phyloP scores from a whole-genome alignment of 306 rosid genomes.

The Ormosia semicastrata region DNA sequence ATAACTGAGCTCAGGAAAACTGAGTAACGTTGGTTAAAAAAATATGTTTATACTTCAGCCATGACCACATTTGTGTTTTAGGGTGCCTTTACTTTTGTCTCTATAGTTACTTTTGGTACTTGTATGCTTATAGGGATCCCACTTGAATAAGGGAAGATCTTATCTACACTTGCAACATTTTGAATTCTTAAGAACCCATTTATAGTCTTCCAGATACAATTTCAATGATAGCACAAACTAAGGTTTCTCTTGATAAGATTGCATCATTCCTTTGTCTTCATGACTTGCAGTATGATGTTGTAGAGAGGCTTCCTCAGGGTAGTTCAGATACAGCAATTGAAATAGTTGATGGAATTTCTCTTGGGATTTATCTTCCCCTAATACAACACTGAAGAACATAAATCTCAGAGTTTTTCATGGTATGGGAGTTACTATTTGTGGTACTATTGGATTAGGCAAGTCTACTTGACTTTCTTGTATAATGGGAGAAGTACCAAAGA shows the following conservation, averaged over 20 bases:
- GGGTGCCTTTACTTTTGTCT: constrained; percentile 51
- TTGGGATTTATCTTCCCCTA: constrained; percentile 45
- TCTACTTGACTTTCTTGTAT: constrained; percentile 81
- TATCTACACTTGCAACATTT: constrained; percentile 60
- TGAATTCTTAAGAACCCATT: constrained; percentile 48
- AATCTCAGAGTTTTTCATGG: constrained; percentile 36
- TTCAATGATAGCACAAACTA: constrained; percentile 49
- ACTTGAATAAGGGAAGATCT: constrained; percentile 54
- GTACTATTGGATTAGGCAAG: constrained; percentile 70
- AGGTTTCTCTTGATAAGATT: constrained; percentile 56
- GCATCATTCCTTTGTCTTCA: constrained; percentile 48
- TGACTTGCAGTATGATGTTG: constrained; percentile 38
- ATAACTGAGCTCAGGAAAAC: too few relatives aligned
- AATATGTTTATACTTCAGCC: constrained; percentile 34
- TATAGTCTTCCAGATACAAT: constrained; percentile 43
- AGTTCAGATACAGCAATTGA: constrained; percentile 44
- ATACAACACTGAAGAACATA: constrained; percentile 31
- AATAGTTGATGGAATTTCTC: constrained; percentile 43
- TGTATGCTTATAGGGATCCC: constrained; percentile 51
- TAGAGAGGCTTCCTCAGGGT: constrained; percentile 46
- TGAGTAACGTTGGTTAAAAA: constrained; percentile 53
- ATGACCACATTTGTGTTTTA: constrained; percentile 40
- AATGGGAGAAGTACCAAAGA: constrained; percentile 83
- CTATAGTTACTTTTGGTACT: constrained; percentile 49
- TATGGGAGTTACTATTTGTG: constrained; percentile 52